These are phyloP conservation scores for Cryoendolithus antarcticus DNA, from an alignment of 2,329 filamentous ascomycete genomes.

Conservation along the genomic window DNA sequence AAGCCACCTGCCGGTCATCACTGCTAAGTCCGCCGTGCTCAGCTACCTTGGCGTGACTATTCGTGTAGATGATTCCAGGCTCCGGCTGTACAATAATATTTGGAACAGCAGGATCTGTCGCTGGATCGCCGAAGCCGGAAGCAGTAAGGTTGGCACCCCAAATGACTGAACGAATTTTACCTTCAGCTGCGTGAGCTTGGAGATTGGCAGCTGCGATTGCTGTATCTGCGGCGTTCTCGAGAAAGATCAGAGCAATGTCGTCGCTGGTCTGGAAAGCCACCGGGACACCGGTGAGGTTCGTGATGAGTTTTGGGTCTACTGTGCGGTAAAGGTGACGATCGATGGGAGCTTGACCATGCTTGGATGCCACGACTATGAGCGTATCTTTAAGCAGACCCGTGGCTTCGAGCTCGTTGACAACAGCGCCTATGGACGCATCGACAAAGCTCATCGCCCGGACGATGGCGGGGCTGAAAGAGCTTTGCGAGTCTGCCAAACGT, in stretches of 20 bases:
- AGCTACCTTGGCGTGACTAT: constrained; percentile 14
- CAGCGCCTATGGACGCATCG: constrained; percentile 16
- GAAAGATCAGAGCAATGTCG: constrained; percentile 19
- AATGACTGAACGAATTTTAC: constrained; percentile 16
- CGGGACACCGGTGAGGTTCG: constrained; percentile 10
- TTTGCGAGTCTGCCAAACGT: constrained; percentile 2
- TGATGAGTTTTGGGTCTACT: constrained; percentile 10
- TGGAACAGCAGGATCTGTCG: constrained; percentile 17
- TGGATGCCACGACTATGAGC: constrained; percentile 17
- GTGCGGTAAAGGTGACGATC: constrained; percentile 14
- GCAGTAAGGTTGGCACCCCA: constrained; percentile 11
- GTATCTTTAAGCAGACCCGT: constrained; percentile 18
- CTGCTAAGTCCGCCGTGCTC: constrained; percentile 20
- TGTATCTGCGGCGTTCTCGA: constrained; percentile 12
- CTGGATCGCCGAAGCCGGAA: constrained; percentile 17
- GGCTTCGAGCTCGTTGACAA: constrained; percentile 15
- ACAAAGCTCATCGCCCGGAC: constrained; percentile 19
- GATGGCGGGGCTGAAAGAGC: constrained; percentile 13
- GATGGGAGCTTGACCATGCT: constrained; percentile 21
- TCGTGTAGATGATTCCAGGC: constrained; percentile 19
- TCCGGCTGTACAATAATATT: constrained; percentile 19
- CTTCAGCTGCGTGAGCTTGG: constrained; percentile 7
- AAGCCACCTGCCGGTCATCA: constrained; percentile 18
- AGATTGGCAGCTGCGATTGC: constrained; percentile 14
- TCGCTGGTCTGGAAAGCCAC: constrained; percentile 9